Conservation (phyloP, 345 rosid genomes). For the Bruguiera sexangula region DNA sequence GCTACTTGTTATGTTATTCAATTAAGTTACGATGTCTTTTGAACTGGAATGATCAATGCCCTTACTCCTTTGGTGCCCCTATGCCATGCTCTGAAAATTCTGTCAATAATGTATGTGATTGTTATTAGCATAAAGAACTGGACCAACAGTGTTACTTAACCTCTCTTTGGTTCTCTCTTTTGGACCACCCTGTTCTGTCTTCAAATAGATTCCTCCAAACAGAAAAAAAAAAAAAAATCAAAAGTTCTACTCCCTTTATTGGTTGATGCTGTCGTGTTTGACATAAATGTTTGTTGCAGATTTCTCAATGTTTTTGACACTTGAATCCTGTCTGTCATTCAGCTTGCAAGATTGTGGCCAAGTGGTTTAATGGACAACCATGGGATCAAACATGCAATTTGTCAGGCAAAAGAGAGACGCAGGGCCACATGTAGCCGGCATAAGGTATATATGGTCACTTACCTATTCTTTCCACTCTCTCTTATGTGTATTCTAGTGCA, state of each 20-base stretch:
- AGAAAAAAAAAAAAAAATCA: neutral
- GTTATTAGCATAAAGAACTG: neutral
- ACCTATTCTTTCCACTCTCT: neutral
- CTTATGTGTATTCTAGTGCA: no score
- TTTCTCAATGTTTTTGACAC: constrained; percentile 24
- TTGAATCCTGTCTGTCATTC: constrained; percentile 29
- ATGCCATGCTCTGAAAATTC: neutral
- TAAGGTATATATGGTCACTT: neutral
- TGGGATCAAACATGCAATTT: constrained; percentile 82
- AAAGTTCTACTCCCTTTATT: neutral
- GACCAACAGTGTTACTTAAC: neutral
- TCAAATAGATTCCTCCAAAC: neutral
- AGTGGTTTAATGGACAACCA: constrained; percentile 80
- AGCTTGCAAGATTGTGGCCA: constrained; percentile 94
- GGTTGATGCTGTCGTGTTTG: no score
- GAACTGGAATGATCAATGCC: neutral
- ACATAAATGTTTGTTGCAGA: neutral
- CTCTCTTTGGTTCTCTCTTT: neutral
- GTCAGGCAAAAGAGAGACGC: constrained; percentile 77
- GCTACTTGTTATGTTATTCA: neutral
- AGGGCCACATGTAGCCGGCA: constrained; percentile 39
- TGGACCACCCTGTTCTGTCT: neutral
- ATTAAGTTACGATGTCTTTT: neutral
- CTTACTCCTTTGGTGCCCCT: neutral
- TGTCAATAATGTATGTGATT: neutral